A percentile compares a stretch with the other conserved stretches of the same genome.
Conservation (phyloP, 495 filamentous ascomycete genomes). For the Aspergillus ostianus region DNA sequence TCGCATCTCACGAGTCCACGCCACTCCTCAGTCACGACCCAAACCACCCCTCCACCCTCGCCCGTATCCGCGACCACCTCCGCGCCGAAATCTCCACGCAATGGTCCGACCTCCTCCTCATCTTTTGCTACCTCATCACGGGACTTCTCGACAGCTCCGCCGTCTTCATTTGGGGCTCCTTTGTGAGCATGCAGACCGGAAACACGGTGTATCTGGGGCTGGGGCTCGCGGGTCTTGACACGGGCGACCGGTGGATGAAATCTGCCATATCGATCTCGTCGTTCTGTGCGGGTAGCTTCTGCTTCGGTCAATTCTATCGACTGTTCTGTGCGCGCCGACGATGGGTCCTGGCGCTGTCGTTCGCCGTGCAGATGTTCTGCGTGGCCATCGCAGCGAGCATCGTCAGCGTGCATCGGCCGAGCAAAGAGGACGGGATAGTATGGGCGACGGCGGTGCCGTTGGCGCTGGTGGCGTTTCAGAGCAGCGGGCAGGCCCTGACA, state of each 20-base stretch:
- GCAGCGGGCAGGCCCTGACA: conserved; percentile 66
- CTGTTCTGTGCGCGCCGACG: conserved; percentile 47
- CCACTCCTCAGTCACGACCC: not conserved
- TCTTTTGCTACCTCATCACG: conserved; percentile 69
- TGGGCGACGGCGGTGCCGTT: conserved; percentile 62
- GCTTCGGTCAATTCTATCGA: conserved; percentile 63
- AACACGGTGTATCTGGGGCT: conserved; percentile 76
- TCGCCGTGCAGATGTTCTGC: conserved; percentile 51
- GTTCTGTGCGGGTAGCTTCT: conserved; percentile 66
- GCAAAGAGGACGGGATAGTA: conserved; percentile 39
- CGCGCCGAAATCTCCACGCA: conserved; percentile 49
- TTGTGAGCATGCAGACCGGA: conserved; percentile 79
- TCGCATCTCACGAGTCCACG: not conserved
- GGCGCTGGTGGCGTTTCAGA: conserved; percentile 66
- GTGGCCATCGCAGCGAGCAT: conserved; percentile 58
- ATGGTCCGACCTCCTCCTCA: conserved; percentile 52
- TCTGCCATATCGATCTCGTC: conserved; percentile 60
- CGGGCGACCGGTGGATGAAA: conserved; percentile 55
- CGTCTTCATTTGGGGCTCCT: conserved; percentile 71
- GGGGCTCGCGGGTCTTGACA: conserved; percentile 52
- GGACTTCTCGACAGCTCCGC: conserved; percentile 71
- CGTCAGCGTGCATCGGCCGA: conserved; percentile 44
- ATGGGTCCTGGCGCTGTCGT: conserved; percentile 64
- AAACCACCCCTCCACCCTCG: not conserved
- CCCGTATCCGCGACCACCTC: conserved; percentile 31